Conservation (phyloP, 75 land plant genomes). For the Larix kaempferi region DNA sequence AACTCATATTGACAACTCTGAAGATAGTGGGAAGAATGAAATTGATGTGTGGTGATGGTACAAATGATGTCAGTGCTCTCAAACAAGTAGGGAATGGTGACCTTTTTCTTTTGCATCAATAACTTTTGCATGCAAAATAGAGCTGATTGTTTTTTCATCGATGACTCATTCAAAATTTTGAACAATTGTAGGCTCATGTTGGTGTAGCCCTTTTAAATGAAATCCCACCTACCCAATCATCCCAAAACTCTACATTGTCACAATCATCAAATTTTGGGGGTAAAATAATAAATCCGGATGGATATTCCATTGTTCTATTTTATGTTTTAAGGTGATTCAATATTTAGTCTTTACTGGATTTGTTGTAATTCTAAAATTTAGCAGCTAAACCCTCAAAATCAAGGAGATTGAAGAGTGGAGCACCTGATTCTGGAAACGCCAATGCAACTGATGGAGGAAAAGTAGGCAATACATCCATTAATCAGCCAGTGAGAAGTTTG, state of each 20-base stretch:
- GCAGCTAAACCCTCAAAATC: conserved; percentile 31
- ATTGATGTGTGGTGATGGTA: conserved; percentile 99
- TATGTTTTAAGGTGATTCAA: neutral
- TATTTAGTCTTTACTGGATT: neutral
- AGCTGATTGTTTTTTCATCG: neutral
- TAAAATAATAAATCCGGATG: neutral
- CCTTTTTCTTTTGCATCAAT: neutral
- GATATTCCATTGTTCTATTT: conserved; percentile 1
- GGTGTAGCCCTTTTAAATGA: conserved; percentile 98
- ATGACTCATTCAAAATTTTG: neutral
- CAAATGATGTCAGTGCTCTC: conserved; percentile 98
- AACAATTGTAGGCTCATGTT: conserved; percentile 80
- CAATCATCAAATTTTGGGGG: conserved; percentile 24
- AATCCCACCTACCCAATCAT: conserved; percentile 53
- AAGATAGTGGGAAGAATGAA: conserved; percentile 90
- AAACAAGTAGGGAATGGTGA: conserved; percentile 67
- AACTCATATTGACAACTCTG: conserved; percentile 88
- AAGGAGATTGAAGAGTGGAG: conserved; percentile 45
- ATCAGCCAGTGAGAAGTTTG: conserved; percentile 5
- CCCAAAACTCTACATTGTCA: conserved; percentile 34
- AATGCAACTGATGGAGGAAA: conserved; percentile 28
- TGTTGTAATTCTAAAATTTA: conserved; percentile 1
- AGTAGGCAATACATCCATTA: conserved; percentile 14
- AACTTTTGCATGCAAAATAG: neutral
- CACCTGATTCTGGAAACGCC: conserved; percentile 15